These are phyloP conservation scores for Pythium guiyangense DNA, from an alignment of 352 stramenopile genomes.

Conservation along the genomic window DNA sequence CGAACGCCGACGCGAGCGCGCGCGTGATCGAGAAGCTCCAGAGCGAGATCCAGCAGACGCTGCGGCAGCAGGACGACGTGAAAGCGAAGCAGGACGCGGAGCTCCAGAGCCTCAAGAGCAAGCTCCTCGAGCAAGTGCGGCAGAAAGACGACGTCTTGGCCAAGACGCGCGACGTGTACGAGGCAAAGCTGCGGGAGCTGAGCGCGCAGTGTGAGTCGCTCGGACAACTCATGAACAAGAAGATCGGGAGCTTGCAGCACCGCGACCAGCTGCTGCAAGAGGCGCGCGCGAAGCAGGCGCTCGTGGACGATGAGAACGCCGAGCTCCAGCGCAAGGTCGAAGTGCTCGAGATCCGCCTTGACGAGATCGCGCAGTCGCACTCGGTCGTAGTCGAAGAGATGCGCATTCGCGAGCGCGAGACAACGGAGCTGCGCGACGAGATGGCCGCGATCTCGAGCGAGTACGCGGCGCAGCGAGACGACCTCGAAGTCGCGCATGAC, in stretches of 20 bases:
- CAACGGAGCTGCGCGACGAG: conserved; percentile 51
- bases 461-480: conserved; percentile 59
- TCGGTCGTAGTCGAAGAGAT: conserved; percentile 54
- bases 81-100: conserved; percentile 64
- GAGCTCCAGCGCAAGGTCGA: conserved; percentile 78
- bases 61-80: conserved; percentile 46
- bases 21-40: conserved; percentile 55
- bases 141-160: conserved; percentile 59
- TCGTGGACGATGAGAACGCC: conserved; percentile 71
- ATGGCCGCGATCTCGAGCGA: conserved; percentile 56
- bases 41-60: conserved; percentile 49
- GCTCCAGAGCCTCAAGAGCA: conserved; percentile 47
- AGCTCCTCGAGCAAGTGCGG: conserved; percentile 57
- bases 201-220: conserved; percentile 65
- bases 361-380: conserved; percentile 70
- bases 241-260: conserved; percentile 58
- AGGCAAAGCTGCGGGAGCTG: conserved; percentile 56
- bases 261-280: conserved; percentile 69
- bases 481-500: conserved; percentile 50
- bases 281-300: conserved; percentile 39
- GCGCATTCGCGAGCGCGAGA: conserved; percentile 53
- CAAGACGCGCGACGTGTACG: conserved; percentile 58
- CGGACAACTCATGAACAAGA: conserved; percentile 75
- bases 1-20: conserved; percentile 33
- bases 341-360: conserved; percentile 67